Conservation (phyloP, 75 land plant genomes). For the Picea glauca region DNA sequence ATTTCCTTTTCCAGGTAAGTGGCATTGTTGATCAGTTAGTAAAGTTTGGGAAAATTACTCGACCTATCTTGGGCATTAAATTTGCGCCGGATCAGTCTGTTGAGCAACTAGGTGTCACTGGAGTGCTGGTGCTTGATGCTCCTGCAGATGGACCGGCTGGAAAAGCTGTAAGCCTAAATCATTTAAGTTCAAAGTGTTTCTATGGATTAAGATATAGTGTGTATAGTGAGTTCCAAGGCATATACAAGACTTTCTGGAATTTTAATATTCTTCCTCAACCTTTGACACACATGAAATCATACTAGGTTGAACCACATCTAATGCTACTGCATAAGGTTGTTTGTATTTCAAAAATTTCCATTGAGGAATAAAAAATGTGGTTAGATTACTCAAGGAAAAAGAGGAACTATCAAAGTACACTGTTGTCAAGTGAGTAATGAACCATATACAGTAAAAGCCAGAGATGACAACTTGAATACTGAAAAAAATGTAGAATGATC, state of each 20-base stretch:
- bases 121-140: constrained; percentile 98
- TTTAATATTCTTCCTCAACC: neutral
- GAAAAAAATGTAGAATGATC: neutral
- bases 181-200: neutral
- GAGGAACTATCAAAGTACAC: no score
- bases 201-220: neutral
- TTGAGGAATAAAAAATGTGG: no score
- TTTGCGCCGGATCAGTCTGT: constrained; percentile 99
- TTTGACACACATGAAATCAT: neutral
- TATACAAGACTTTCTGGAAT: neutral
- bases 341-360: neutral
- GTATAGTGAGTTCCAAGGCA: neutral
- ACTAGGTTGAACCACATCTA: neutral
- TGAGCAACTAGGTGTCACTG: constrained; percentile 96
- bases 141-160: constrained; percentile 96
- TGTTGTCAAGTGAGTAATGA: neutral
- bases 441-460: neutral
- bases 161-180: constrained; percentile 69
- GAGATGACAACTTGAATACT: no score
- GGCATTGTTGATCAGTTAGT: constrained; percentile 98
- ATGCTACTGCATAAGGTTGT: neutral
- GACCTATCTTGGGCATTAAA: constrained; percentile 95
- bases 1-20: constrained; percentile 50
- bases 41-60: constrained; percentile 88
- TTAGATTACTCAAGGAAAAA: no score